Conservation (phyloP, 1,284 basidiomycete species). For the Pterulicium gracile region DNA sequence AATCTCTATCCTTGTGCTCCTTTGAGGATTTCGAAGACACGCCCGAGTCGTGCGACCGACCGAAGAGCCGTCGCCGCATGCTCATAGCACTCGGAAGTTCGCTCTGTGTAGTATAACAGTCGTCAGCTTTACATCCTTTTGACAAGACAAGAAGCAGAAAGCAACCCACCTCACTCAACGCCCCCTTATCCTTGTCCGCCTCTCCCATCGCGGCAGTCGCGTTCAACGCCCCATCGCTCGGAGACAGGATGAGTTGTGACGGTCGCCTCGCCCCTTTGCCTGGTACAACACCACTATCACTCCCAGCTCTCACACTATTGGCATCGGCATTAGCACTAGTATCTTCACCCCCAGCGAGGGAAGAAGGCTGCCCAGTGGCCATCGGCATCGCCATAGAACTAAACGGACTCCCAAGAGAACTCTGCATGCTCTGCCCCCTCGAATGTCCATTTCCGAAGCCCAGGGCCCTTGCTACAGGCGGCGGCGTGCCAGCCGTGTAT, state of each 20-base stretch:
- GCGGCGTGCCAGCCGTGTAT: not conserved
- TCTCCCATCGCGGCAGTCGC: slow-evolving; percentile 26
- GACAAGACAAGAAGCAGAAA: slow-evolving; percentile 5
- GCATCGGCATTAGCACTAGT: not conserved
- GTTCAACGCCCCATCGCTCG: slow-evolving; percentile 50
- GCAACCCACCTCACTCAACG: slow-evolving; percentile 53
- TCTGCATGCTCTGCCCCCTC: slow-evolving; percentile 24
- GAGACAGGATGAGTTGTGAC: slow-evolving; percentile 39
- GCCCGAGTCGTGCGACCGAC: slow-evolving; percentile 41
- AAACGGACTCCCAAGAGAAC: slow-evolving; percentile 23
- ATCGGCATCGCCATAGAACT: slow-evolving; percentile 15
- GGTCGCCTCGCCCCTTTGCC: slow-evolving; percentile 24
- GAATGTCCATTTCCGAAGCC: slow-evolving; percentile 13
- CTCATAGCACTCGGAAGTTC: slow-evolving; percentile 26
- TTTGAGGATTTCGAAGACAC: slow-evolving; percentile 19
- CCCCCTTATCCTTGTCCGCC: slow-evolving; percentile 47
- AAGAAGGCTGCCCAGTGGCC: slow-evolving; percentile 6
- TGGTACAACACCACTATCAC: slow-evolving; percentile 19
- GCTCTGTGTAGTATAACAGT: slow-evolving; percentile 29
- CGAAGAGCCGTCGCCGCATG: slow-evolving; percentile 44
- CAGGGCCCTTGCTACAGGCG: not conserved
- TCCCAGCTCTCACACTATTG: slow-evolving; percentile 6
- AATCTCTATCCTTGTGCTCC: slow-evolving; percentile 18
- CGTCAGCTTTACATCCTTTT: slow-evolving; percentile 6
- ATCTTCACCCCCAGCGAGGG: not conserved